phyloP scores from a whole-genome alignment of 2,329 filamentous ascomycete species.

The Purpureocillium takamizusanense region DNA sequence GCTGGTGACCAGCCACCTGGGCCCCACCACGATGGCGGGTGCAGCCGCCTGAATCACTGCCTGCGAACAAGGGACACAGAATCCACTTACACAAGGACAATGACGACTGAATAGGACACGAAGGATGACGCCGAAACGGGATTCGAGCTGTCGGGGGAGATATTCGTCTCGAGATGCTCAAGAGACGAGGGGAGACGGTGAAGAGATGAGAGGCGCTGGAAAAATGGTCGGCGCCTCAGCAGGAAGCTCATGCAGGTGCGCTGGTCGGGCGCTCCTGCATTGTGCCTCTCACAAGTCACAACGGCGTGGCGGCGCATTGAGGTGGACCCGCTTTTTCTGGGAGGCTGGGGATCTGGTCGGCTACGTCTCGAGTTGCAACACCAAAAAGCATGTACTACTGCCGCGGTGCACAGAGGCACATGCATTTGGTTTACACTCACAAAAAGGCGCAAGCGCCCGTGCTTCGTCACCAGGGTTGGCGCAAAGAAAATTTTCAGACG shows the following conservation, averaged over 20 bases:
- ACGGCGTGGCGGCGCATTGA: constrained; percentile 4
- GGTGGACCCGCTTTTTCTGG: constrained; percentile 3
- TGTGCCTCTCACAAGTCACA: too few relatives aligned
- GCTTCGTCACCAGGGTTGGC: too few relatives aligned
- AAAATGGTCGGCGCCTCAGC: background rate
- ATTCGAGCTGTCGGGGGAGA: background rate
- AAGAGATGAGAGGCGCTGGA: background rate
- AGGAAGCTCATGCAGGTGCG: background rate
- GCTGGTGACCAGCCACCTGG: constrained; percentile 7
- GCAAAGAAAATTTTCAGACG: too few relatives aligned
- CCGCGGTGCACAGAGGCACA: too few relatives aligned
- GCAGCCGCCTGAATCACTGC: background rate
- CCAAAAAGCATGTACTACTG: too few relatives aligned
- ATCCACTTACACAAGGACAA: background rate
- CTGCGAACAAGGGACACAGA: background rate
- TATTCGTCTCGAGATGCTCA: background rate
- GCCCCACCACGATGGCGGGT: background rate
- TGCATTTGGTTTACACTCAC: too few relatives aligned
- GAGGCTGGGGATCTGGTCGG: constrained; percentile 5
- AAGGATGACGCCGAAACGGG: too few relatives aligned
- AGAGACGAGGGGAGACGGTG: background rate
- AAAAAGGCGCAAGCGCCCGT: too few relatives aligned
- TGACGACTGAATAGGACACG: background rate
- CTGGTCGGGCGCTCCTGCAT: constrained; percentile 4
- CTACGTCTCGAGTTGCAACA: too few relatives aligned